Evolutionary conservation across 2,329 filamentous ascomycete species (phyloP), one percentile per base, ranked within the genome.

Genomic region (Colletotrichum theobromicola): DNA sequence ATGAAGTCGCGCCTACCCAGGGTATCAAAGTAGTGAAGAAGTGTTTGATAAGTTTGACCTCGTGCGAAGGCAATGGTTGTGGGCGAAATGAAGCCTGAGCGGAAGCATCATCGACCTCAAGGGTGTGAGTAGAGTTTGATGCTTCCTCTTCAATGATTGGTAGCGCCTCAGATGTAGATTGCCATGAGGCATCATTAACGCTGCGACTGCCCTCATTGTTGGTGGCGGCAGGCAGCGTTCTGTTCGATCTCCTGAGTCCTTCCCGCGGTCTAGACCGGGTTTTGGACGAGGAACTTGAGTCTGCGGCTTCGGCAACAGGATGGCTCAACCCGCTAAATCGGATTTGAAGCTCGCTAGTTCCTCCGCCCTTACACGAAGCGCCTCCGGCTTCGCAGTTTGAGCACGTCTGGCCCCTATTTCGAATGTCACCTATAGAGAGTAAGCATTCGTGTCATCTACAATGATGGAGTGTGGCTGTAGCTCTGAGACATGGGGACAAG

Each of bases 61-160:
- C 53, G 0, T 28, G 21, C 16, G 21, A 18, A 57, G 15, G 53
- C 53, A 57, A 28, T 57, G 13, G 24, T 13, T 24, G 26, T 0
- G 7, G 16, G 53, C 0, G 21, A 0, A 28, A 0, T 10, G 21
- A 24, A 26, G 26, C 53, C 2, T 57, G 53, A 7, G 21, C 24
- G 1, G 15, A 57, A 2, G 18, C 1, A 0, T 18, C 1, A 18
- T 24, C 24, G 15, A 57, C 53, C 26, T 28, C 13, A 4, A 18
- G 53, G n/a, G 42, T 21, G n/a, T 50, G 42, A 50, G 10, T 21
- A 50, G 42, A 50, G 42, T 5, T 10, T 13, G 0, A 21, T 0
- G 10, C 42, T 13, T 50, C n/a, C 5, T 1, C 0, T 21, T 50
- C 42, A 50, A 50, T 21, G 42, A 50, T 0, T 1, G n/a, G 42